A percentile compares a stretch with the other conserved stretches of the same genome.
phyloP scores from a whole-genome alignment of 352 stramenopile genomes.

The Phytophthora multivora region DNA sequence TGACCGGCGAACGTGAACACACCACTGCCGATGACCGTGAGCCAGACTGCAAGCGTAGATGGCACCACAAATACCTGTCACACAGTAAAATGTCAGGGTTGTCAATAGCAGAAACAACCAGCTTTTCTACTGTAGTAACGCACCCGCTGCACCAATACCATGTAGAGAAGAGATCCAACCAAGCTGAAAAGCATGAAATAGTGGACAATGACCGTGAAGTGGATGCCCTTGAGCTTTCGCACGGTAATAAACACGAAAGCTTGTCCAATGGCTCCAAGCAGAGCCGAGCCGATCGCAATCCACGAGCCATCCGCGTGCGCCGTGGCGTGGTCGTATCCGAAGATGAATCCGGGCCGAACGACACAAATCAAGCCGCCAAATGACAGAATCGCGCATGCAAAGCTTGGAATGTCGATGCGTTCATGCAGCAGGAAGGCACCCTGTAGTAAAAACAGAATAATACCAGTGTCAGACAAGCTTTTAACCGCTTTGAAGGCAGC shows the following conservation, averaged over 20 bases:
- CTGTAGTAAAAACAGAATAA: constrained; percentile 10
- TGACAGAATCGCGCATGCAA: constrained; percentile 48
- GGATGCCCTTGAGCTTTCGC: constrained; percentile 60
- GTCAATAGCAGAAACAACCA: not conserved
- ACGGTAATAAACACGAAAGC: constrained; percentile 76
- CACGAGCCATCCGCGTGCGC: constrained; percentile 50
- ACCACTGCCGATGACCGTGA: constrained; percentile 53
- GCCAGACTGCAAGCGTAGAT: constrained; percentile 45
- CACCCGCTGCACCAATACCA: constrained; percentile 60
- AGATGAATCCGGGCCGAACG: constrained; percentile 55
- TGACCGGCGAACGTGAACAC: constrained; percentile 76
- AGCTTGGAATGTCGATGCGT: constrained; percentile 44
- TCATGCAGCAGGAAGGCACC: constrained; percentile 52
- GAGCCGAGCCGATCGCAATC: constrained; percentile 51
- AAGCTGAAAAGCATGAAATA: constrained; percentile 82
- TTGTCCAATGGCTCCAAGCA: constrained; percentile 65
- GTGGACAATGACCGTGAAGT: constrained; percentile 71
- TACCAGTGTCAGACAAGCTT: not conserved
- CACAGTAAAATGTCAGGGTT: constrained; percentile 7
- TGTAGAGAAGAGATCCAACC: constrained; percentile 51
- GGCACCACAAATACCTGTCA: constrained; percentile 53
- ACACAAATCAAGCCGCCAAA: constrained; percentile 60
- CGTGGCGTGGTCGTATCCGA: constrained; percentile 51
- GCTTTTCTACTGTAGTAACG: constrained; percentile 5
- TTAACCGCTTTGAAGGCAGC: not conserved